A percentile compares a stretch with the other conserved stretches of the same genome.
Evolutionary conservation across 2,329 filamentous ascomycete genomes (phyloP).

Genomic region (Penicillium psychrosexuale): DNA sequence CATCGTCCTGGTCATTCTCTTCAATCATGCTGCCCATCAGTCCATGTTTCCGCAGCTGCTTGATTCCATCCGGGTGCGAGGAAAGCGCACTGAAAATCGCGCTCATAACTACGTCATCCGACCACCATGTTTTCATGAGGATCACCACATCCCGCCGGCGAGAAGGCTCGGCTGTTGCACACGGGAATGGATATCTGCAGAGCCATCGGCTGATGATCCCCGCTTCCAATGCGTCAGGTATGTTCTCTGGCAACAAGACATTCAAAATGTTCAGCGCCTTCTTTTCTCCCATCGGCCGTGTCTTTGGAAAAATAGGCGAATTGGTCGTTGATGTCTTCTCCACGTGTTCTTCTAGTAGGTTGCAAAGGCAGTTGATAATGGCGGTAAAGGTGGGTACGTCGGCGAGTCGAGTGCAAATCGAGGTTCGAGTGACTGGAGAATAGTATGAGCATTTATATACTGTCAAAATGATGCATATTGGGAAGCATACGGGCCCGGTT

Average conservation of each 20-base stretch:
- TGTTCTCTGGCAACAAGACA: conserved; percentile 58
- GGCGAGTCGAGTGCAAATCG: conserved; percentile 33
- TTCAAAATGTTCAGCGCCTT: conserved; percentile 56
- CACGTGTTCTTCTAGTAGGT: conserved; percentile 39
- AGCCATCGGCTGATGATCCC: conserved; percentile 71
- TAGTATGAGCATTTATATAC: not conserved
- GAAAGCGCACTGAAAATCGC: conserved; percentile 42
- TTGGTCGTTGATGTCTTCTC: conserved; percentile 34
- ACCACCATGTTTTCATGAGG: conserved; percentile 43
- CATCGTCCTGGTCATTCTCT: conserved; percentile 48
- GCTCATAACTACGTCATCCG: conserved; percentile 45
- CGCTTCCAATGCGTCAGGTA: conserved; percentile 57
- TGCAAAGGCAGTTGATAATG: conserved; percentile 42
- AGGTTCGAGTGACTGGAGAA: conserved; percentile 35
- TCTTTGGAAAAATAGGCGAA: conserved; percentile 40
- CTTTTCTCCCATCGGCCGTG: conserved; percentile 43
- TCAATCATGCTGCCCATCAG: conserved; percentile 44
- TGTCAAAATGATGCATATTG: not conserved
- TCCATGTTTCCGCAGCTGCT: conserved; percentile 43
- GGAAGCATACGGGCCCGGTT: conserved; percentile 37
- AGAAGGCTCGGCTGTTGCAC: conserved; percentile 52
- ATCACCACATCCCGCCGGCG: conserved; percentile 40
- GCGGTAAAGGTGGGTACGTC: conserved; percentile 39
- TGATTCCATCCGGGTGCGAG: conserved; percentile 37
- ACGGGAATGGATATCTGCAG: conserved; percentile 67